Base-by-base conservation (phyloP, 768 basidiomycete species). In the Auriscalpium orientale region DNA sequence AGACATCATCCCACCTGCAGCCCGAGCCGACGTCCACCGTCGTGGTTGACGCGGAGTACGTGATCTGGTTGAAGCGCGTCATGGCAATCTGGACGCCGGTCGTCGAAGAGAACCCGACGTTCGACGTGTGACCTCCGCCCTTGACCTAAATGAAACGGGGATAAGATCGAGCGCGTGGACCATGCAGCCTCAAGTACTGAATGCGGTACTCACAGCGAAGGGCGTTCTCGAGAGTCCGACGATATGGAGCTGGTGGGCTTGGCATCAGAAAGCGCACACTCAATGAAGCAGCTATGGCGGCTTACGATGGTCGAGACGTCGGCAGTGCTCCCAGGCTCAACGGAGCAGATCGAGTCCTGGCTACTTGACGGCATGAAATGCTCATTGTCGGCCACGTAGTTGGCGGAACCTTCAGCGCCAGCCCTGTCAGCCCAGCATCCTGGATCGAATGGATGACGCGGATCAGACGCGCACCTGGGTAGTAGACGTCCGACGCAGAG, bases 1-100 rank as follows among this genome's bases (percentile, higher is more conserved):
- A 68, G 4, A 68, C 64, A 16, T 66, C 58, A 45, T 68, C 67
- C 67, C 67, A 68, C 13, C 62, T 40, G 49, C 60, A 57, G 3
- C 67, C 67, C 3, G 67, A 43, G 18, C 64, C 62, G 21, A 68
- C 28, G 21, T 50, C 52, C 16, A 57, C 58, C 4, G 62, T 63
- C 16, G 45, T 49, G n/a, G 46, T 35, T 11, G 16, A 16, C 11
- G 10, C 11, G 44, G 60, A 21, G 34, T 60, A 50, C 2, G 21
- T 43, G 16, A 59, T 45, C 1, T 50, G 36, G 37, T 57, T 46
- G 50, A 67, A 68, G 8, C 58, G 60, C 6, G 56, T 38, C 61
- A 68, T 61, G 13, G 65, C n/a, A 22, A 68, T 65, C n/a, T 66
- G 62, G 15, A 68, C 58, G 8, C 67, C 67, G 2, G 50, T 28